Percentiles rank a stretch among this genome's conserved stretches.
phyloP scores from a whole-genome alignment of 2,329 filamentous ascomycete species.

The Penicillium sp. region DNA sequence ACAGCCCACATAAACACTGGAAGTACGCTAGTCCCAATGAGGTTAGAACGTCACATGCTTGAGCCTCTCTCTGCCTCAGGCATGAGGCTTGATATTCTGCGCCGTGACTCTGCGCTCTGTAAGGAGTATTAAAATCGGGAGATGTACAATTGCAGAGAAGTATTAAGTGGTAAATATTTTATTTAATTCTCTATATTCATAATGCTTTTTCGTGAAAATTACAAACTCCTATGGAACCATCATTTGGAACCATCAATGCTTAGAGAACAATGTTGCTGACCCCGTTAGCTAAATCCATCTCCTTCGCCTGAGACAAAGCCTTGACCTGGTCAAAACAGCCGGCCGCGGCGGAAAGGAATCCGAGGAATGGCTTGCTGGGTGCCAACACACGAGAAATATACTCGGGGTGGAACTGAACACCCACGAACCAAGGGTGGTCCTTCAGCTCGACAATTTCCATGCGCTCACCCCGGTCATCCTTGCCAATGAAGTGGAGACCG shows the following conservation, averaged over 20 bases:
- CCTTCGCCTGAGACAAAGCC: slow-evolving; percentile 9
- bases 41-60: slow-evolving; percentile 17
- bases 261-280: slow-evolving; percentile 15
- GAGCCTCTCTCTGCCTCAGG: slow-evolving; percentile 5
- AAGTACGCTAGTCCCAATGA: slow-evolving; percentile 7
- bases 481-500: slow-evolving; percentile 73
- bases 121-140: not conserved
- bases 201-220: slow-evolving; percentile 12
- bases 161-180: not conserved
- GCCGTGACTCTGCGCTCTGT: no score
- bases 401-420: slow-evolving; percentile 85
- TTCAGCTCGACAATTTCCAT: slow-evolving; percentile 82
- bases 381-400: slow-evolving; percentile 72
- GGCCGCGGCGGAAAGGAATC: slow-evolving; percentile 75
- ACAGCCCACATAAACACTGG: slow-evolving; percentile 22
- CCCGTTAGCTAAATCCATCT: slow-evolving; percentile 13
- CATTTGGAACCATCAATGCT: slow-evolving; percentile 5
- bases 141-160: not conserved
- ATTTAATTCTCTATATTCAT: slow-evolving; percentile 14
- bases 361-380: slow-evolving; percentile 73
- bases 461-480: slow-evolving; percentile 72
- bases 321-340: slow-evolving; percentile 46
- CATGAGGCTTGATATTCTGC: not conserved
- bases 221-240: slow-evolving; percentile 9
- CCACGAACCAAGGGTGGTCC: slow-evolving; percentile 80